Percentiles rank a stretch among this genome's conserved stretches.
Conservation (phyloP, 1,284 basidiomycete species). For the Heterobasidion parviporum region DNA sequence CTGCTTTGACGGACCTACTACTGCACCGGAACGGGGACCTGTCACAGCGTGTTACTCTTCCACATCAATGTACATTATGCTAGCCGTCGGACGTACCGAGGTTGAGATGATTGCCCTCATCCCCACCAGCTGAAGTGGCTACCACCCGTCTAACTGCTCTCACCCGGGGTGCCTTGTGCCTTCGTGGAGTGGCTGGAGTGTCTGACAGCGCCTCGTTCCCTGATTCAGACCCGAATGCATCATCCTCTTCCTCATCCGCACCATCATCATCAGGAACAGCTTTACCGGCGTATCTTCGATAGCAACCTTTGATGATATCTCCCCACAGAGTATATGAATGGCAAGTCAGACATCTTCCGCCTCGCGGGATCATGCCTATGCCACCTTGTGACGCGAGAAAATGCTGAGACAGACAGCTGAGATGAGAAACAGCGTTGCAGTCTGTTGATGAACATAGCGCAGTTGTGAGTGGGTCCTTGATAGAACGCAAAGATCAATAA, state of each 20-base stretch:
- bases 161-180: background rate
- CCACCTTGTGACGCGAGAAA: slow-evolving; percentile 35
- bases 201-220: slow-evolving; percentile 10
- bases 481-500: background rate
- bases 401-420: slow-evolving; percentile 56
- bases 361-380: slow-evolving; percentile 48
- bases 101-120: no score
- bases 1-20: background rate
- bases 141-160: slow-evolving; percentile 3
- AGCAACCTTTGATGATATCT: slow-evolving; percentile 62
- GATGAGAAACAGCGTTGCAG: slow-evolving; percentile 55
- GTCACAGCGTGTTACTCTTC: background rate
- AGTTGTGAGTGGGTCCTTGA: slow-evolving; percentile 49
- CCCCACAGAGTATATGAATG: slow-evolving; percentile 57
- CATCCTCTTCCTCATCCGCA: slow-evolving; percentile 21
- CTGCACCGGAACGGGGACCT: background rate
- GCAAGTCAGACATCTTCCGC: slow-evolving; percentile 56
- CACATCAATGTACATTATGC: background rate
- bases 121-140: background rate
- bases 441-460: slow-evolving; percentile 39
- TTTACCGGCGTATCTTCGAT: slow-evolving; percentile 40
- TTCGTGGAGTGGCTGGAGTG: background rate
- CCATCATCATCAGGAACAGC: slow-evolving; percentile 18
- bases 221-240: slow-evolving; percentile 16
- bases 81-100: background rate